These are phyloP conservation scores for Hemileccinum rubropunctum DNA, from an alignment of 768 basidiomycete genomes.

Conservation along the genomic window DNA sequence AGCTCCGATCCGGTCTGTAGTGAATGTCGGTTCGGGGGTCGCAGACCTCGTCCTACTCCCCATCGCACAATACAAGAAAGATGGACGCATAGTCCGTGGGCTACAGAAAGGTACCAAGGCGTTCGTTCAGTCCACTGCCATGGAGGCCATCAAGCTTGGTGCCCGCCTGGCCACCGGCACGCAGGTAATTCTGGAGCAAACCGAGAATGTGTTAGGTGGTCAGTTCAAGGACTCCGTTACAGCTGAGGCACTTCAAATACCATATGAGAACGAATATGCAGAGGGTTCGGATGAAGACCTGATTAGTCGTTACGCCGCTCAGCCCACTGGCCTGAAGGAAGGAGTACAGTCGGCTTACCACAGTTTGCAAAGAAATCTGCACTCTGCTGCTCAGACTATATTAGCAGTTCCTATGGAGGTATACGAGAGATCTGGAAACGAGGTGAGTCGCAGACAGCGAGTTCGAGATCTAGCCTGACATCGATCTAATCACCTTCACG, in stretches of 20 bases:
- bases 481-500: background rate
- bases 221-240: slow-evolving; percentile 65
- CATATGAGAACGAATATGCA: slow-evolving; percentile 29
- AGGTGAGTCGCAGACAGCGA: slow-evolving; percentile 48
- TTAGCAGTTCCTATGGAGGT: slow-evolving; percentile 99
- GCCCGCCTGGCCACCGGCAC: slow-evolving; percentile 95
- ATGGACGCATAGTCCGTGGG: slow-evolving; percentile 88
- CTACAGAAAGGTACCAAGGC: slow-evolving; percentile 92
- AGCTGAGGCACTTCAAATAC: slow-evolving; percentile 60
- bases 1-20: slow-evolving; percentile 91
- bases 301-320: slow-evolving; percentile 90
- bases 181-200: slow-evolving; percentile 94
- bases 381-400: slow-evolving; percentile 96
- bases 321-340: slow-evolving; percentile 79
- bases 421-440: slow-evolving; percentile 89
- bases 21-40: slow-evolving; percentile 96
- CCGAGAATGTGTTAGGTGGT: slow-evolving; percentile 86
- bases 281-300: slow-evolving; percentile 47
- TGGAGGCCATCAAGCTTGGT: slow-evolving; percentile 93
- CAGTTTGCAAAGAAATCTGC: slow-evolving; percentile 82
- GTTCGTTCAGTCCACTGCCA: slow-evolving; percentile 91
- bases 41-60: slow-evolving; percentile 95
- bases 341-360: slow-evolving; percentile 91
- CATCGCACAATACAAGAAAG: slow-evolving; percentile 97
- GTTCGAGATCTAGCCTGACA: background rate